Evolutionary conservation across 805 yeast genomes (phyloP).

Genomic region (Sungouiozyma intestinalis): DNA sequence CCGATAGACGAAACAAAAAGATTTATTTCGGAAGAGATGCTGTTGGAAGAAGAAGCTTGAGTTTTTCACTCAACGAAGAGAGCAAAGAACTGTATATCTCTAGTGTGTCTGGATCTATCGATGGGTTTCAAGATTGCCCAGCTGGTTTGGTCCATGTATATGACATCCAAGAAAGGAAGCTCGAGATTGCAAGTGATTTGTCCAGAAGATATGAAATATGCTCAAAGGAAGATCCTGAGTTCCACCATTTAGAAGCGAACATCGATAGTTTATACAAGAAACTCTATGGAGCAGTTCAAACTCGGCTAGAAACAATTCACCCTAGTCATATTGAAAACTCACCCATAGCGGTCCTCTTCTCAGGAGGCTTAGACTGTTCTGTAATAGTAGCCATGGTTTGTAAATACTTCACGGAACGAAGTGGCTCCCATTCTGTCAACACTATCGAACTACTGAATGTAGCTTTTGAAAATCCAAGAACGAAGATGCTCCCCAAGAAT

Average conservation of each 20-base stretch:
- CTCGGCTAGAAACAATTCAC: constrained; percentile 50
- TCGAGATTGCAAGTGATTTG: constrained; percentile 15
- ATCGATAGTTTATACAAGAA: constrained; percentile 17
- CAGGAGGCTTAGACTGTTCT: constrained; percentile 95
- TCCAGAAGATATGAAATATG: constrained; percentile 14
- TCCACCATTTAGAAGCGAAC: constrained; percentile 5
- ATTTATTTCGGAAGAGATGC: constrained; percentile 77
- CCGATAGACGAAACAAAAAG: constrained; percentile 31
- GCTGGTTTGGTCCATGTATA: constrained; percentile 41
- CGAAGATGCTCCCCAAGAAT: constrained; percentile 43
- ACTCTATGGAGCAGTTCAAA: constrained; percentile 33
- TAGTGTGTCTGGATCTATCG: constrained; percentile 29
- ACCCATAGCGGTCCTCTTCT: constrained; percentile 57
- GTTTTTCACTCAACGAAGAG: constrained; percentile 29
- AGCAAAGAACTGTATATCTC: constrained; percentile 35
- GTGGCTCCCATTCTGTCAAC: constrained; percentile 7
- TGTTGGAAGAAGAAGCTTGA: constrained; percentile 71
- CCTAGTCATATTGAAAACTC: constrained; percentile 38
- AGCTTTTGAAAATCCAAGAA: constrained; percentile 84
- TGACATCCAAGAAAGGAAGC: constrained; percentile 18
- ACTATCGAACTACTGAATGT: constrained; percentile 76
- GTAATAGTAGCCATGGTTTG: constrained; percentile 49
- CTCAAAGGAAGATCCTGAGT: constrained; percentile 12
- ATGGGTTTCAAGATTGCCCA: constrained; percentile 42
- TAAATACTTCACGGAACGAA: constrained; percentile 13